Conservation (phyloP, 1,284 basidiomycete genomes). For the Hypsizygus ulmarius region DNA sequence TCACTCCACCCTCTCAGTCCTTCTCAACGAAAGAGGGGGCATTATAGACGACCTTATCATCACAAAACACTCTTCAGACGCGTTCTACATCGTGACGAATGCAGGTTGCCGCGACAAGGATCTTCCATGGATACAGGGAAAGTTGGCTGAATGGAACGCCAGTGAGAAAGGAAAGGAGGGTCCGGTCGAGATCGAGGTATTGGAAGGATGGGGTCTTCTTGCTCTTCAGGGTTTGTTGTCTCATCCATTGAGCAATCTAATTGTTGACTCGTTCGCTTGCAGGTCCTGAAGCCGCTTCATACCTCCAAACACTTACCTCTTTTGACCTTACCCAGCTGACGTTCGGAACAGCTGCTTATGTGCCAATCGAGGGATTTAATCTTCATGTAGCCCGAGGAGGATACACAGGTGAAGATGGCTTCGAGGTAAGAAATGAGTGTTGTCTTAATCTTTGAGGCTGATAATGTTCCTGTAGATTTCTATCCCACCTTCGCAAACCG, state of each 20-base stretch:
- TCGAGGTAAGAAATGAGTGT: conserved; percentile 62
- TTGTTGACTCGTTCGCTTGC: neutral
- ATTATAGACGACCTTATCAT: conserved; percentile 95
- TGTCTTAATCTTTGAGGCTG: neutral
- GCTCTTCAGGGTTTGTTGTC: conserved; percentile 77
- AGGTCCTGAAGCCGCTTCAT: conserved; percentile 83
- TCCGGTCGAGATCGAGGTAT: conserved; percentile 75
- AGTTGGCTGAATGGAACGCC: conserved; percentile 76
- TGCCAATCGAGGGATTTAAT: conserved; percentile 75
- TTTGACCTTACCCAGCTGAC: conserved; percentile 72
- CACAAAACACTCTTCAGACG: conserved; percentile 76
- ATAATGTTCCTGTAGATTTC: conserved; percentile 63
- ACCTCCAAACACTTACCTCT: conserved; percentile 72
- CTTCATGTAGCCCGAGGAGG: conserved; percentile 95
- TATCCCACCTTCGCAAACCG: conserved; percentile 77
- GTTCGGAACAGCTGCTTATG: conserved; percentile 79
- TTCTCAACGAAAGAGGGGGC: conserved; percentile 87
- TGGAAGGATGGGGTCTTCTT: conserved; percentile 86
- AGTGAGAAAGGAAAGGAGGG: conserved; percentile 49
- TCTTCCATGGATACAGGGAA: conserved; percentile 71
- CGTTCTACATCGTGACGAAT: conserved; percentile 96
- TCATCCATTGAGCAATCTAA: neutral
- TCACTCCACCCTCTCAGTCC: conserved; percentile 80
- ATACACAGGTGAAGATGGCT: conserved; percentile 99
- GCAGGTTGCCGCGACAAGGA: conserved; percentile 86